These are phyloP conservation scores for Haplosporangium sp. DNA, from an alignment of 371 early-diverging fungal genomes.

Conservation along the genomic window DNA sequence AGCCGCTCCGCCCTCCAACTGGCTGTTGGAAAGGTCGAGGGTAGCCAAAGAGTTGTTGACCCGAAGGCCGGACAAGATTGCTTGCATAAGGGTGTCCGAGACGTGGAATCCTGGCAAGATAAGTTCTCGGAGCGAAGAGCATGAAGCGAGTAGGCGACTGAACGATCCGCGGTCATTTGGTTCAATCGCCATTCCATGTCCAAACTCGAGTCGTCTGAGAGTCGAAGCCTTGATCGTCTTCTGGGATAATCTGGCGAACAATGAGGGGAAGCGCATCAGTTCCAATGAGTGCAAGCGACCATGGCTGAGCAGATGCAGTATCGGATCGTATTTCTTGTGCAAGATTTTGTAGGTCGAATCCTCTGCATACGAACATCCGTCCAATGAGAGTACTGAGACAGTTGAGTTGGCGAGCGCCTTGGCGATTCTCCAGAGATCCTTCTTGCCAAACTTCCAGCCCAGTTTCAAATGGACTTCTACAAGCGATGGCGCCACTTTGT, in stretches of 20 bases:
- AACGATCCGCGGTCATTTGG: slow-evolving; percentile 21
- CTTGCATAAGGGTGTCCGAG: slow-evolving; percentile 26
- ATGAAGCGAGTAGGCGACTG: slow-evolving; percentile 26
- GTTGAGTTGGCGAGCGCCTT: slow-evolving; percentile 36
- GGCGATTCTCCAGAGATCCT: slow-evolving; percentile 40
- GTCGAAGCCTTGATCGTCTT: slow-evolving; percentile 32
- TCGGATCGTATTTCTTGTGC: slow-evolving; percentile 48
- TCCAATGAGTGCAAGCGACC: slow-evolving; percentile 40
- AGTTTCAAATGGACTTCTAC: slow-evolving; percentile 47
- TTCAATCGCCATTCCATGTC: slow-evolving; percentile 28
- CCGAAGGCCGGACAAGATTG: slow-evolving; percentile 29
- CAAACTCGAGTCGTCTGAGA: slow-evolving; percentile 32
- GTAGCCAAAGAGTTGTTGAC: slow-evolving; percentile 14
- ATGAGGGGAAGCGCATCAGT: slow-evolving; percentile 29
- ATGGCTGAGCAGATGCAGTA: slow-evolving; percentile 30
- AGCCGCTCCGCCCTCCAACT: slow-evolving; percentile 33
- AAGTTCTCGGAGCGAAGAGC: slow-evolving; percentile 31
- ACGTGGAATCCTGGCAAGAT: slow-evolving; percentile 33
- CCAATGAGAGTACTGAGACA: slow-evolving; percentile 38
- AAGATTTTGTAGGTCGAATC: slow-evolving; percentile 34
- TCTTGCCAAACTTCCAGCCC: slow-evolving; percentile 46
- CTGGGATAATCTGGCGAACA: slow-evolving; percentile 33
- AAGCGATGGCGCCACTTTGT: slow-evolving; percentile 41
- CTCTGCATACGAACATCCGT: slow-evolving; percentile 30
- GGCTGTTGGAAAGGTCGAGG: slow-evolving; percentile 36